Base-by-base conservation (phyloP, 2,329 filamentous ascomycete species). In the Epichloe bromicola region DNA sequence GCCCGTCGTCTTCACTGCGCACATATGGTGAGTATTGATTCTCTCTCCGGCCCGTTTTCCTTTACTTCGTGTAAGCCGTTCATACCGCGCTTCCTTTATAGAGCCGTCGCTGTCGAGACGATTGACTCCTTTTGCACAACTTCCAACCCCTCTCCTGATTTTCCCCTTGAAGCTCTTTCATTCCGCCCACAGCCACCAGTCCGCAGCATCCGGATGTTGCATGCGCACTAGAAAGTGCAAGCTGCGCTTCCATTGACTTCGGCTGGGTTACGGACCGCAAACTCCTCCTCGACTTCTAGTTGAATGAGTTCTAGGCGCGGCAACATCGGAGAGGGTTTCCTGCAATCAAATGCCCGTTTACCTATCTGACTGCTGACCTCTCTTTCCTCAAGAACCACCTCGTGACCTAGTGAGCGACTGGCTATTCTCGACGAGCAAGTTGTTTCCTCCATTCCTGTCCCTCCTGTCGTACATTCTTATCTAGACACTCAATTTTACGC, bases 21-120 rank as follows among this genome's bases (percentile, higher is more conserved):
- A 37, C 34, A 36, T 17, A 48, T 46, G 42, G 51, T 52, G 42
- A 52, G 51, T 46, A 49, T 20, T 19, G n/a, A 36, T 39, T 34
- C 6, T 30, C 10, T 39, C 23, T 26, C n/a, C 14, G 12, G 17
- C 39, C 12, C 11, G 4, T 23, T 30, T 5, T 41, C 19, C 19
- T 19, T 19, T 33, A 34, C 20, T 6, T 14, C 17, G 10, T 36
- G 19, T 7, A 20, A 41, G 12, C 17, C 12, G 17, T n/a, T 40
- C 11, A 19, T 45, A 15, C 45, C 6, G 3, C 30, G 3, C 17
- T 12, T 38, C 38, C 41, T 12, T 30, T 6, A 6, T n/a, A 33
- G 6, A 48, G 44, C 33, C 14, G 43, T 20, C 19, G 39, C n/a
- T 26, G 19, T 20, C 10, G 30, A 30, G 33, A 36, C 40, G 19